phyloP scores from a whole-genome alignment of 1,284 basidiomycete species.

The Cryptococcus wingfieldii region DNA sequence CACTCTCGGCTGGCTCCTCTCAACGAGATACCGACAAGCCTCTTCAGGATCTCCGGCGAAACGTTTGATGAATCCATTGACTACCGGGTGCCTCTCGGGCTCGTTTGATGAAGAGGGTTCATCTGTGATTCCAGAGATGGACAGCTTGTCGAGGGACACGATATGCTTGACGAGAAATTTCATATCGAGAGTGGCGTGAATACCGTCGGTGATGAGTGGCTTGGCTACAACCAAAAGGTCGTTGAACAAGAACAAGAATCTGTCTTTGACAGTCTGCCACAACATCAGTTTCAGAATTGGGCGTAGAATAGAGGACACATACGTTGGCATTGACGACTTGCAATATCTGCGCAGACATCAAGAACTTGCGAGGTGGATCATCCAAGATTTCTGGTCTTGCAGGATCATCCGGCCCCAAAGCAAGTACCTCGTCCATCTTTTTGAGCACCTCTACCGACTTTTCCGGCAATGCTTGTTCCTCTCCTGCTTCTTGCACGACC shows the following conservation, averaged over 20 bases:
- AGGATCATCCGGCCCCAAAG: conserved; percentile 56
- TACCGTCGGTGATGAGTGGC: conserved; percentile 53
- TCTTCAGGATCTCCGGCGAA: conserved; percentile 69
- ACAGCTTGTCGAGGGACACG: conserved; percentile 63
- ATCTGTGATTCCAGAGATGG: conserved; percentile 16
- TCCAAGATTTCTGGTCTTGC: conserved; percentile 66
- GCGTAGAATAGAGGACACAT: conserved; percentile 10
- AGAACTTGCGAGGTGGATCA: conserved; percentile 76
- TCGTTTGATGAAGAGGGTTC: conserved; percentile 32
- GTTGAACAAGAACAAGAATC: conserved; percentile 90
- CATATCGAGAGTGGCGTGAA: conserved; percentile 68
- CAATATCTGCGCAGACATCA: conserved; percentile 78
- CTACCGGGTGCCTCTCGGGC: conserved; percentile 56
- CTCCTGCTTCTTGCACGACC: not conserved
- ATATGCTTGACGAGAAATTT: conserved; percentile 85
- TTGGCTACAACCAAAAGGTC: conserved; percentile 81
- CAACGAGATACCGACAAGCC: conserved; percentile 63
- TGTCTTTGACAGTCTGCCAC: conserved; percentile 77
- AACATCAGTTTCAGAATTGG: conserved; percentile 3
- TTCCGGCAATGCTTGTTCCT: conserved; percentile 8
- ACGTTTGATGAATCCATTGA: conserved; percentile 65
- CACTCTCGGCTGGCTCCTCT: conserved; percentile 53
- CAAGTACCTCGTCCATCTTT: conserved; percentile 55
- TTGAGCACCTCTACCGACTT: conserved; percentile 32
- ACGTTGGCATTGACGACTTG: conserved; percentile 85